Evolutionary conservation across 495 filamentous ascomycete species (phyloP), one percentile per base, ranked within the genome.

Genomic region (Articulospora tetracladia): DNA sequence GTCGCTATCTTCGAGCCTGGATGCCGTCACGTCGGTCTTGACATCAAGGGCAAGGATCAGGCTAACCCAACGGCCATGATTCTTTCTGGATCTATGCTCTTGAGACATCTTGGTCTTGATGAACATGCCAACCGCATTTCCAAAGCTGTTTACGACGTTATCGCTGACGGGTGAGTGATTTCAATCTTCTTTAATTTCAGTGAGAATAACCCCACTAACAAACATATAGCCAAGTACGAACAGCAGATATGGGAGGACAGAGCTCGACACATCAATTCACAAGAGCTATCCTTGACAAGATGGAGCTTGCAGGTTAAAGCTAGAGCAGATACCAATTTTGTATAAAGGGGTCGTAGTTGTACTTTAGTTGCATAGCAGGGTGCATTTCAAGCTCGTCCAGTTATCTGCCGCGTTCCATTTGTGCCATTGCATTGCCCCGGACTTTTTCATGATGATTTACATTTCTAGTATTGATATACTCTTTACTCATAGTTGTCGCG

Each of bases 31-130:
- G 94, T 98, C 64, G 94, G 94, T 74, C 87, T 98, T 19, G 94
- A 98, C 71, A 98, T 98, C 77, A 93, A 98, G 81, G 94, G 95
- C 75, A 96, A 96, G 79, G 92, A 97, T 74, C 92, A 98, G 78
- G 94, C 94, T 53, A 98, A 98, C 83, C 94, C 94, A 26, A 97
- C 92, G 49, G 94, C 94, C 60, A 85, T 98, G 76, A 82, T 98
- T 51, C 86, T 98, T 53, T 96, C 91, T 62, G 92, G 92, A 36
- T 88, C 91, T 66, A 98, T 98, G 94, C 85, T 98, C 63, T 81
- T 98, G 72, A 87, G 94, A 66, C 94, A 98, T 77, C 79, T 98
- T 63, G 94, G 94, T 57, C 85, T 98, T 13, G 93, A 98, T 72
- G 91, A 97, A 72, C 95, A 97, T 70, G 94, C 94, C 51, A 97